Conservation (phyloP, 768 basidiomycete genomes). For the Amanita exitialis region DNA sequence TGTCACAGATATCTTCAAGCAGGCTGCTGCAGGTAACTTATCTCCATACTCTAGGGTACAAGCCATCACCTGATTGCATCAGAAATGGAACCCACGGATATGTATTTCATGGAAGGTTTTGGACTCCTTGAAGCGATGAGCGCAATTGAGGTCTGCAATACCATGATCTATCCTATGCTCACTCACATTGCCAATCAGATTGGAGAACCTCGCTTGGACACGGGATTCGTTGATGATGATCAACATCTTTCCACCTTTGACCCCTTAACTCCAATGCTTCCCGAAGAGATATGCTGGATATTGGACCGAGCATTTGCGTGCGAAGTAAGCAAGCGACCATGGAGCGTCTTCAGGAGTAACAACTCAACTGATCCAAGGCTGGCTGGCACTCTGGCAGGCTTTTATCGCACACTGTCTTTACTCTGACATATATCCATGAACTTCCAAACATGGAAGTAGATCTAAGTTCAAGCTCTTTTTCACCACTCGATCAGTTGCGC, state of each 20-base stretch:
- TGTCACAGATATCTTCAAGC: slow-evolving; percentile 47
- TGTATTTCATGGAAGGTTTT: slow-evolving; percentile 62
- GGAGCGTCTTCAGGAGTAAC: background rate
- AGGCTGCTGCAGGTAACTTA: slow-evolving; percentile 51
- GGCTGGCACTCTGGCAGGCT: slow-evolving; percentile 82
- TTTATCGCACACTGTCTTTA: slow-evolving; percentile 81
- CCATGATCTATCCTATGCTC: slow-evolving; percentile 2
- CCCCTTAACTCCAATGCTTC: slow-evolving; percentile 49
- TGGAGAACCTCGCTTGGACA: slow-evolving; percentile 85
- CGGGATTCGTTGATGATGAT: slow-evolving; percentile 46
- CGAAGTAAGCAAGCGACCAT: slow-evolving; percentile 44
- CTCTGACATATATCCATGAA: slow-evolving; percentile 63
- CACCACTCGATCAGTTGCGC: slow-evolving; percentile 30
- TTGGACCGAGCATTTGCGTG: slow-evolving; percentile 68
- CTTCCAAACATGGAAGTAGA: slow-evolving; percentile 54
- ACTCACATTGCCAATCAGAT: slow-evolving; percentile 41
- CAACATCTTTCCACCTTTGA: slow-evolving; percentile 45
- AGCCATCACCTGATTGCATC: slow-evolving; percentile 7
- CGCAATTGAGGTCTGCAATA: slow-evolving; percentile 63
- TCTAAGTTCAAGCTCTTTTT: slow-evolving; percentile 19
- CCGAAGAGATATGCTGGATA: slow-evolving; percentile 84
- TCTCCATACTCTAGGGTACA: background rate
- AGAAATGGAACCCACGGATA: slow-evolving; percentile 55
- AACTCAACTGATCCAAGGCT: slow-evolving; percentile 30
- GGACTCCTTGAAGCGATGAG: slow-evolving; percentile 88